Conservation (phyloP, 805 yeast genomes). For the Hanseniaspora hatyaiensis region DNA sequence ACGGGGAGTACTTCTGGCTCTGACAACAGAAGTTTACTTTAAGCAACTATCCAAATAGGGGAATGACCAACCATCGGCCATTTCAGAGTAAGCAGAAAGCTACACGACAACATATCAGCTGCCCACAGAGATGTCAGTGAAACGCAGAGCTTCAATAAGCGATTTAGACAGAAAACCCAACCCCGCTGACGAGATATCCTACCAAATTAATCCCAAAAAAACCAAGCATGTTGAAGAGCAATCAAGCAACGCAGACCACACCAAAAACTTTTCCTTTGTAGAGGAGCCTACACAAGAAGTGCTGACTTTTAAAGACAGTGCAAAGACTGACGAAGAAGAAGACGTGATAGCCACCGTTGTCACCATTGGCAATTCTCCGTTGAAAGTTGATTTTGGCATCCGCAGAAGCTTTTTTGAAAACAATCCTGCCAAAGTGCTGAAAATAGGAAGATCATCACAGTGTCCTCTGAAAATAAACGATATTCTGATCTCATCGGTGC, state of each 20-base stretch:
- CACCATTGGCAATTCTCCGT: not conserved
- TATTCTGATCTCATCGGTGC: slow-evolving; percentile 7
- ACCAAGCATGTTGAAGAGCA: not conserved
- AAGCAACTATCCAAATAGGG: no score
- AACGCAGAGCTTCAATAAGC: not conserved
- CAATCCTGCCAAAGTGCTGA: slow-evolving; percentile 4
- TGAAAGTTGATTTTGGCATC: slow-evolving; percentile 33
- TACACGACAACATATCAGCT: not conserved
- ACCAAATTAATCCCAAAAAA: slow-evolving; percentile 1
- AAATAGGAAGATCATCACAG: slow-evolving; percentile 10
- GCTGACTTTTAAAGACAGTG: not conserved
- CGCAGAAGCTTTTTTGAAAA: slow-evolving; percentile 16
- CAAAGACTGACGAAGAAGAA: not conserved
- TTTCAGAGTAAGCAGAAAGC: no score
- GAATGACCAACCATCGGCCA: no score
- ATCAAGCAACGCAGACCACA: not conserved
- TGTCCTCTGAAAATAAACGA: slow-evolving; percentile 14
- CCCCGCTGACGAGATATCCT: slow-evolving; percentile 8
- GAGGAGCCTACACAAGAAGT: slow-evolving; percentile 12
- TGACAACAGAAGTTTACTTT: no score
- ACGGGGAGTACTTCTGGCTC: no score
- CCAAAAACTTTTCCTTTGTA: not conserved
- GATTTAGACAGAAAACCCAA: not conserved
- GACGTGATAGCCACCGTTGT: not conserved
- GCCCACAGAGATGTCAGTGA: not conserved